A percentile compares a stretch with the other conserved stretches of the same genome.
Evolutionary conservation across 73 alveolate species (phyloP).

Genomic region (Paramecium sexaurelia): DNA sequence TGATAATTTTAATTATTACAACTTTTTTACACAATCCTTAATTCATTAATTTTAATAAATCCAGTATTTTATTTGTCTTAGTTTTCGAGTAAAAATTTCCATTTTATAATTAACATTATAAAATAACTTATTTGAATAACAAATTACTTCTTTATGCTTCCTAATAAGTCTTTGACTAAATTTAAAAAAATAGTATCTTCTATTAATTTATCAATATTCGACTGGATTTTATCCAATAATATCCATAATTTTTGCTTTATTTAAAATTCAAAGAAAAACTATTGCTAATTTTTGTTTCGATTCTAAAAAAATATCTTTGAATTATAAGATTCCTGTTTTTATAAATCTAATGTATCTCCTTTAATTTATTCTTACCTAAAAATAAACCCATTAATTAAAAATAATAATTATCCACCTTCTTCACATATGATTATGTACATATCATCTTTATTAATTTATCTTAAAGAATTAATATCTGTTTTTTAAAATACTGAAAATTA

Average conservation of each 20-base stretch:
- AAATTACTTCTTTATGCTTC: slow-evolving; percentile 54
- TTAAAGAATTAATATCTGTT: slow-evolving; percentile 58
- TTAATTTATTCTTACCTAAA: slow-evolving; percentile 57
- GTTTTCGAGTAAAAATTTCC: slow-evolving; percentile 37
- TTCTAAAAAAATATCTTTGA: slow-evolving; percentile 55
- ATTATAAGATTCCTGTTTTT: slow-evolving; percentile 61
- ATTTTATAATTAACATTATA: too few species aligned
- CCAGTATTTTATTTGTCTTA: slow-evolving; percentile 55
- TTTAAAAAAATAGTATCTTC: slow-evolving; percentile 27
- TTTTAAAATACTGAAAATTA: neutral
- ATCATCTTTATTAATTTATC: slow-evolving; percentile 68
- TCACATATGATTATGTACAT: slow-evolving; percentile 61
- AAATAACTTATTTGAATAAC: too few species aligned
- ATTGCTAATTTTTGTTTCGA: slow-evolving; percentile 17
- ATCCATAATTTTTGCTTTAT: neutral
- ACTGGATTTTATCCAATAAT: neutral
- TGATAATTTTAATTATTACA: slow-evolving; percentile 56
- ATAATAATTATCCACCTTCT: slow-evolving; percentile 54
- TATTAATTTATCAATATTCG: slow-evolving; percentile 41
- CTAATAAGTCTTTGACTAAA: slow-evolving; percentile 60
- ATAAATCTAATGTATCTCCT: slow-evolving; percentile 51
- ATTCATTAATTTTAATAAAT: slow-evolving; percentile 35
- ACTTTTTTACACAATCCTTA: slow-evolving; percentile 31
- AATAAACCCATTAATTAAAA: slow-evolving; percentile 60
- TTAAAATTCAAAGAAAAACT: slow-evolving; percentile 20